A percentile compares a stretch with the other conserved stretches of the same genome.
These are phyloP conservation scores for Geranium rotundifolium DNA, from an alignment of 345 rosid species.

Conservation along the genomic window DNA sequence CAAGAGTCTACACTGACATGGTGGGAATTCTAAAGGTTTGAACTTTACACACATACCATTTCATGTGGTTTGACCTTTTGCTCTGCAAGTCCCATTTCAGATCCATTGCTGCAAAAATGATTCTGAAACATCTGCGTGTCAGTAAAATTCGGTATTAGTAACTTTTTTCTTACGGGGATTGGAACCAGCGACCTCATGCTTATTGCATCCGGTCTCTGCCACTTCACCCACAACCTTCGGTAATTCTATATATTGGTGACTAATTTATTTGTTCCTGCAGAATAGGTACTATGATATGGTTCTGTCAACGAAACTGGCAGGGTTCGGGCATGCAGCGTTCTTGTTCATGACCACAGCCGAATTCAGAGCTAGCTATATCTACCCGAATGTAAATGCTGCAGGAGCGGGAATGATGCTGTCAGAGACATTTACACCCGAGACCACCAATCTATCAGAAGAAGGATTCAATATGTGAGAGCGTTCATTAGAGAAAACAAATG, in stretches of 20 bases:
- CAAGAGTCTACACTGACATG: constrained; percentile 77
- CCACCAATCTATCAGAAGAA: constrained; percentile 55
- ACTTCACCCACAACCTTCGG: too few species aligned
- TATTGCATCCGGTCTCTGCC: too few species aligned
- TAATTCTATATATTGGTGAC: neutral
- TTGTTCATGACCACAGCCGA: constrained; percentile 80
- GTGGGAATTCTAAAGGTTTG: constrained; percentile 70
- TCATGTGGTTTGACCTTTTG: neutral
- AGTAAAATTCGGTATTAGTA: neutral
- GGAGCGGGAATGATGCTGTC: constrained; percentile 84
- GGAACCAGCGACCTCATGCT: too few species aligned
- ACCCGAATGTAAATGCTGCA: constrained; percentile 90
- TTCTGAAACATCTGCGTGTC: neutral
- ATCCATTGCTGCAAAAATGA: neutral
- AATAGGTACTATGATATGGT: constrained; percentile 88
- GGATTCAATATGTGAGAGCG: constrained; percentile 70
- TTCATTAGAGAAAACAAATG: neutral
- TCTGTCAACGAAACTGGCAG: constrained; percentile 82
- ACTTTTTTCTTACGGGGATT: neutral
- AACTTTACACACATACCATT: neutral
- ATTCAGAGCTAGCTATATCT: constrained; percentile 72
- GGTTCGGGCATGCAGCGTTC: constrained; percentile 84
- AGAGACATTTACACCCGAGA: constrained; percentile 57
- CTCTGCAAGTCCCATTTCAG: too few species aligned
- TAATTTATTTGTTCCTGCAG: constrained; percentile 26